Evolutionary conservation across 345 rosid species (phyloP).

Genomic region (Excoecaria cochinchinensis): DNA sequence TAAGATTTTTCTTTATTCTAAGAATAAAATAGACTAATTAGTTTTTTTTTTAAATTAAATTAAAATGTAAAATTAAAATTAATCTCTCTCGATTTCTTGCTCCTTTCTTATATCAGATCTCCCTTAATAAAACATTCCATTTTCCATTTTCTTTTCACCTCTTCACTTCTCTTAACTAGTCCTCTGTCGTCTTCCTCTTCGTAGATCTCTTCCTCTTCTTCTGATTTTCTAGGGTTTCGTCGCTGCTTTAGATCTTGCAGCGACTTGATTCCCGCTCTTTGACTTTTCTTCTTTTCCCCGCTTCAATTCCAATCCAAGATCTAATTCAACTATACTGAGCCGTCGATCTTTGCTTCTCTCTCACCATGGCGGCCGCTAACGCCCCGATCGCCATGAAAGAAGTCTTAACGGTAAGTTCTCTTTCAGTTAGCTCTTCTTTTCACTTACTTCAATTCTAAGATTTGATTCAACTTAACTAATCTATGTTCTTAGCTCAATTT

Average conservation of each 20-base stretch:
- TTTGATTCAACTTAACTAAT: neutral
- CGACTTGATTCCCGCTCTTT: conserved; percentile 13
- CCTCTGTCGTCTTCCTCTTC: neutral
- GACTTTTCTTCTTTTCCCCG: conserved; percentile 4
- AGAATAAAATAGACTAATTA: too few species aligned
- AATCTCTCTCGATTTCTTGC: neutral
- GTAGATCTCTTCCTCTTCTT: neutral
- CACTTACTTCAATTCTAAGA: neutral
- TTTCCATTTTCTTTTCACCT: neutral
- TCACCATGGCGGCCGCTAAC: conserved; percentile 84
- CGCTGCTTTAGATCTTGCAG: conserved; percentile 22
- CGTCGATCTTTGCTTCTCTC: conserved; percentile 39
- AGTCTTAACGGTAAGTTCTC: conserved; percentile 57
- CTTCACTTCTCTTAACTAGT: neutral
- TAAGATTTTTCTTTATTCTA: too few species aligned
- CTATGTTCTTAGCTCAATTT: neutral
- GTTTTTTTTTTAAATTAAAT: too few species aligned
- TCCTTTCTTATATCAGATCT: neutral
- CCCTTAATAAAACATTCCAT: neutral
- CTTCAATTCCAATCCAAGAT: conserved; percentile 32
- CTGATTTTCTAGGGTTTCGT: conserved; percentile 13
- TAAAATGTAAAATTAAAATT: neutral
- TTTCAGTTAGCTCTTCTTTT: neutral
- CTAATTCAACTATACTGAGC: conserved; percentile 31
- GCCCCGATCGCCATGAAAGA: conserved; percentile 96